Evolutionary conservation across 495 filamentous ascomycete species (phyloP).

Genomic region (Hypoxylon rickii): DNA sequence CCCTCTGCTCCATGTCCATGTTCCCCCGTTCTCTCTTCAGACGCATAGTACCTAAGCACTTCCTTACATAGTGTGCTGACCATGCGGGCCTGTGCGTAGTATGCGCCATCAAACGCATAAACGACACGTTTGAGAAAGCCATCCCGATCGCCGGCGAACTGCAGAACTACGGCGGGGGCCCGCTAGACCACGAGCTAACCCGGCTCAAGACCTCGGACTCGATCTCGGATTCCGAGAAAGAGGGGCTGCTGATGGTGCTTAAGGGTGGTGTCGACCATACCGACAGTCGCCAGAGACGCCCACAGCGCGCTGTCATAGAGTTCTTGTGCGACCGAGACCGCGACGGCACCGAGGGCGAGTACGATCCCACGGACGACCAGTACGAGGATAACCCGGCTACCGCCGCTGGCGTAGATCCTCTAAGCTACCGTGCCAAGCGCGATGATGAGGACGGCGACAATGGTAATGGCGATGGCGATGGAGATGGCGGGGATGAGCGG

Average conservation of each 20-base stretch:
- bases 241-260: slow-evolving; percentile 73
- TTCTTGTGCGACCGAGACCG: slow-evolving; percentile 75
- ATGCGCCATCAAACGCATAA: slow-evolving; percentile 71
- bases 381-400: slow-evolving; percentile 35
- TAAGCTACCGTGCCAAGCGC: slow-evolving; percentile 31
- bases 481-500: slow-evolving; percentile 37
- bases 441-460: slow-evolving; percentile 40
- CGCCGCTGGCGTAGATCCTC: slow-evolving; percentile 2
- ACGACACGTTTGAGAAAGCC: slow-evolving; percentile 49
- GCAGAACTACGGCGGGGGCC: slow-evolving; percentile 51
- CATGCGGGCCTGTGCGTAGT: slow-evolving; percentile 50
- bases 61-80: too few relatives aligned
- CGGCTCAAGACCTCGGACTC: slow-evolving; percentile 63
- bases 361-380: slow-evolving; percentile 49
- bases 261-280: slow-evolving; percentile 65
- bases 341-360: slow-evolving; percentile 71
- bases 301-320: slow-evolving; percentile 76
- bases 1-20: neutral
- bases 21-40: slow-evolving; percentile 9
- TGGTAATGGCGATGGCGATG: slow-evolving; percentile 39
- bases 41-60: too few relatives aligned
- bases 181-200: slow-evolving; percentile 64
- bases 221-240: slow-evolving; percentile 60
- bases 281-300: slow-evolving; percentile 45
- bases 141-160: slow-evolving; percentile 79